Evolutionary conservation across 225 moss, liverwort and hornwort species (phyloP).

Genomic region (Physcomitrellopsis africana): DNA sequence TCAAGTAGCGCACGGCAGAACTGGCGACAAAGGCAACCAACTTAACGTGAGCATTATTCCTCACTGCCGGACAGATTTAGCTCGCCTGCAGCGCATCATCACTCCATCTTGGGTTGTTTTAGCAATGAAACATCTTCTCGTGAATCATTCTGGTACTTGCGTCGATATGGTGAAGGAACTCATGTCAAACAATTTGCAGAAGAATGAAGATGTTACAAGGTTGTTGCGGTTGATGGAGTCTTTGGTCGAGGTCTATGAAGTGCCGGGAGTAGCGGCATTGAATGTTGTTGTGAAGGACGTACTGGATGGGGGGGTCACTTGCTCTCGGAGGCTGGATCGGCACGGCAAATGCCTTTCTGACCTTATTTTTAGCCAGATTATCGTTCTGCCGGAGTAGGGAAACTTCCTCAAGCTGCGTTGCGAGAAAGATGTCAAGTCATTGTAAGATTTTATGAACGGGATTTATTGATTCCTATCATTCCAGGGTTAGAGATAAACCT

Average conservation of each 20-base stretch:
- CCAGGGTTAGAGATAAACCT: not conserved
- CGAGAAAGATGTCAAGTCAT: not conserved
- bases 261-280: constrained; percentile 71
- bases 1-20: constrained; percentile 75
- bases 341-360: constrained; percentile 85
- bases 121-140: constrained; percentile 45
- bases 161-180: constrained; percentile 7
- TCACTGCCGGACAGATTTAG: constrained; percentile 62
- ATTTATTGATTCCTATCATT: not conserved
- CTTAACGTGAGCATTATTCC: constrained; percentile 77
- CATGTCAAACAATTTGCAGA: constrained; percentile 9
- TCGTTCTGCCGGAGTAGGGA: constrained; percentile 43
- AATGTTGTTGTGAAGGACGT: constrained; percentile 69
- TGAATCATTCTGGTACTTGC: not conserved
- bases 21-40: constrained; percentile 86
- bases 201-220: constrained; percentile 1
- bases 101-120: constrained; percentile 51
- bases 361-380: constrained; percentile 63
- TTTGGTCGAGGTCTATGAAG: constrained; percentile 50
- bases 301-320: constrained; percentile 84
- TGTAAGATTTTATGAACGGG: not conserved
- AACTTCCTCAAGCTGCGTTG: not conserved
- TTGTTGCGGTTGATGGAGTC: constrained; percentile 5
- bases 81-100: constrained; percentile 55
- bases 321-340: constrained; percentile 77